Evolutionary conservation across 108 stramenopile genomes (phyloP), one percentile per base, ranked within the genome.

Genomic region (Skeletonema tropicum): DNA sequence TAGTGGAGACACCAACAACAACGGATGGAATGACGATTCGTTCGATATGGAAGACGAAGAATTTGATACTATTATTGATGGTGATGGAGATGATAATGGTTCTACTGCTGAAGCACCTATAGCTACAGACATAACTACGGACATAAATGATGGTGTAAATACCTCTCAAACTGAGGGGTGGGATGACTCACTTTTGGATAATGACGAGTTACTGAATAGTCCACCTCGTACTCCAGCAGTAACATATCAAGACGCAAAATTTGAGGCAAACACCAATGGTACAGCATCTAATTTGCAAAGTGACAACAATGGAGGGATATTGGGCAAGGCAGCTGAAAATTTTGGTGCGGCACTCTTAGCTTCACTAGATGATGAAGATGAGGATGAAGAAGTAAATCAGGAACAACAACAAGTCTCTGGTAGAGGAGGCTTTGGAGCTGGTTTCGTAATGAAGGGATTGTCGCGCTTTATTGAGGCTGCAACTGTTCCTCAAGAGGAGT

Each of bases 391-490:
- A 9, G 31, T 11, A 3, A 14, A 69, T 33, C 55, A 32, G 14
- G n/a, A 33, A 49, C 38, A 49, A 14, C 21, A 26, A 45, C 35
- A 63, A 32, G 36, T 19, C 31, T 38, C 62, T 41, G 57, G 59
- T 14, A 32, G 23, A 15, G 65, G 66, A 30, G 73, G 80, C 14
- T 81, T 74, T 65, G 80, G 80, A 15, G 57, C 61, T 45, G 80
- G 80, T 21, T 81, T 81, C 57, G 80, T 81, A 13, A 70, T 81
- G 69, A 81, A 70, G 80, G 80, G 80, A 30, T 39, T 81, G 19
- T 64, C 73, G 5, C 66, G 80, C 5, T 81, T 81, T 38, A 69
- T 81, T 46, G 80, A 81, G 66, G 80, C 69, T 55, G 80, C 80
- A 8, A 81, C 80, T 19, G 64, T 73, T 49, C 69, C 80, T 15